Evolutionary conservation across 75 land plant species (phyloP), one percentile per base, ranked within the genome.

Genomic region (Ceratopteris richardii): DNA sequence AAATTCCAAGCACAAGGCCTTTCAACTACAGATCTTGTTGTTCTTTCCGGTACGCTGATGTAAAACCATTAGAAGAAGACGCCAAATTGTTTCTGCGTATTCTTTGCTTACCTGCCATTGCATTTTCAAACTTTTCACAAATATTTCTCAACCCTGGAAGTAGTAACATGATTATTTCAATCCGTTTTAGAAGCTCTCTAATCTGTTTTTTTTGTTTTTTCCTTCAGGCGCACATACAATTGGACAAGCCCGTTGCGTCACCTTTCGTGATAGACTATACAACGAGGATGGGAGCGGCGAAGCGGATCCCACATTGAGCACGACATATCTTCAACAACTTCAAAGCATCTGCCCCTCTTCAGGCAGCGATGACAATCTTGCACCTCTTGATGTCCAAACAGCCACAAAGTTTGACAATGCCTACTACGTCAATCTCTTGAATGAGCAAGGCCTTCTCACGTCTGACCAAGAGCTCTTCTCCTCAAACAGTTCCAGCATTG

Each of bases 1-100:
- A 68, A 47, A 29, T 86, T 82, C 66, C 40, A 30, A 31, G 37
- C 40, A 11, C 56, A 66, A 24, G 88, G 88, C 0, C 77, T 87
- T 23, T 70, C 82, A 9, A 40, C 76, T 40, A 69, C 28, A 18
- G 92, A 87, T 54, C 31, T 87, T 60, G 92, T 87, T 28, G 72
- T 80, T 0, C 69, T 87, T 17, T 72, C 92, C n/a, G 90, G 85
- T 76, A 63, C n/a, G n/a, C n/a, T n/a, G n/a, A n/a, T n/a, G n/a
- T n/a, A n/a, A n/a, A n/a, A n/a, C n/a, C n/a, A n/a, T n/a, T n/a
- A n/a, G n/a, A n/a, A n/a, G n/a, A n/a, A n/a, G n/a, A n/a, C n/a
- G n/a, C n/a, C n/a, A n/a, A n/a, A n/a, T n/a, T n/a, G n/a, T n/a
- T n/a, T n/a, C n/a, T n/a, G n/a, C n/a, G n/a, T n/a, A n/a, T n/a